Conservation (phyloP, 2,329 filamentous ascomycete genomes). For the Calonectria multiphialidica region DNA sequence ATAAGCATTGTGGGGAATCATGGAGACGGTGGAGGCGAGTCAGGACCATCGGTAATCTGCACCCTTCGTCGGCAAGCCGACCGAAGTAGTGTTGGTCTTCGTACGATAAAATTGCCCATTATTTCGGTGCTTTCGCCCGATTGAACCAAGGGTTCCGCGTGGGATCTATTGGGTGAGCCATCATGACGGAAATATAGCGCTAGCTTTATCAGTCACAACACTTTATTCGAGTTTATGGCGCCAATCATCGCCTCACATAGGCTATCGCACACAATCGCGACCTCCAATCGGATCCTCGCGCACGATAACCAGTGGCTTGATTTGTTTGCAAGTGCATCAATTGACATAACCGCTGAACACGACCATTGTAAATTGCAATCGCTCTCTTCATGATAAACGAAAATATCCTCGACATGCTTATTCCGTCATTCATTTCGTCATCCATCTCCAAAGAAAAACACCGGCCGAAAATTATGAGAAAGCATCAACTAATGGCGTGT, state of each 20-base stretch:
- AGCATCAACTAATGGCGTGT: neutral
- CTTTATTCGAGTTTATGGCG: neutral
- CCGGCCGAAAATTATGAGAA: neutral
- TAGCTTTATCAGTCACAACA: neutral
- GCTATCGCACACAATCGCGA: neutral
- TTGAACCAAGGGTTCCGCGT: neutral
- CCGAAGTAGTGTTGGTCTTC: neutral
- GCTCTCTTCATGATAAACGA: neutral
- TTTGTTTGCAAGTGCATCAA: neutral
- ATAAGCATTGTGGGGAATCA: conserved; percentile 22
- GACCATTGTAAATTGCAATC: too few relatives aligned
- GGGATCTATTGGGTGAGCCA: neutral
- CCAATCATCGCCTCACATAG: neutral
- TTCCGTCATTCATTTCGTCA: neutral
- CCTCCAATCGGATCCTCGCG: neutral
- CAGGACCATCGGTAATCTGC: conserved; percentile 12
- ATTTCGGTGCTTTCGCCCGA: neutral
- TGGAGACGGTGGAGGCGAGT: conserved; percentile 2
- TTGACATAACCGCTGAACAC: neutral
- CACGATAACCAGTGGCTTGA: neutral
- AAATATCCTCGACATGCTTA: neutral
- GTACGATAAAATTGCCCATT: neutral
- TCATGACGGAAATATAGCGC: neutral
- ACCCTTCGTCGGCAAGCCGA: conserved; percentile 8
- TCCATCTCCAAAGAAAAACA: neutral